These are phyloP conservation scores for Daphne laureola DNA, from an alignment of 441 rosid genomes.

Conservation along the genomic window DNA sequence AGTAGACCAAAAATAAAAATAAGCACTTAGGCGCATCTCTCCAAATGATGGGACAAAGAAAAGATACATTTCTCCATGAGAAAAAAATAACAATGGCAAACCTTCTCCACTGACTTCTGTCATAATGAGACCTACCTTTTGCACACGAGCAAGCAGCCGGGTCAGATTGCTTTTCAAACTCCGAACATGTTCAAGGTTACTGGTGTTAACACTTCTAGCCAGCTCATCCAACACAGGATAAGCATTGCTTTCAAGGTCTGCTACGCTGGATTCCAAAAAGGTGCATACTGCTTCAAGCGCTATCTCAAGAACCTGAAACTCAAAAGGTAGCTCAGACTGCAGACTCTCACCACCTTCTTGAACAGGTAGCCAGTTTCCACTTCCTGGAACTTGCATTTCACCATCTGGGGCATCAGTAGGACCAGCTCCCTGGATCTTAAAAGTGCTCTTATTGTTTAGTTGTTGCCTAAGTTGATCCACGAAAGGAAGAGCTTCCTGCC, in stretches of 20 bases:
- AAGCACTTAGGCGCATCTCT: too few relatives aligned
- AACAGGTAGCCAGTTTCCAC: conserved; percentile 44
- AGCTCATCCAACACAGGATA: conserved; percentile 92
- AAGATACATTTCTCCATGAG: too few relatives aligned
- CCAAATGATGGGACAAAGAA: too few relatives aligned
- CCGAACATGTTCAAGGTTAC: conserved; percentile 86
- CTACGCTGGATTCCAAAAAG: conserved; percentile 56
- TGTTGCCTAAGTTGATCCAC: conserved; percentile 77
- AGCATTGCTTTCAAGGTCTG: conserved; percentile 73
- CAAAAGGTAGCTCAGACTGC: conserved; percentile 84
- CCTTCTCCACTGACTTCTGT: too few relatives aligned
- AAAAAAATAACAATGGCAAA: too few relatives aligned
- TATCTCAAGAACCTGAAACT: conserved; percentile 92
- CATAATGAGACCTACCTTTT: conserved; percentile 55
- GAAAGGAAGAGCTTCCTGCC: conserved; percentile 70
- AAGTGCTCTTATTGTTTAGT: conserved; percentile 42
- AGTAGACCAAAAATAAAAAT: too few relatives aligned
- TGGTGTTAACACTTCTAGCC: conserved; percentile 85
- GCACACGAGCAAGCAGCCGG: conserved; percentile 84
- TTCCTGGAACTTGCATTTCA: conserved; percentile 37
- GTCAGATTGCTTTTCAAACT: conserved; percentile 92
- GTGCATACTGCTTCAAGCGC: conserved; percentile 84
- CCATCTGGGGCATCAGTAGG: conserved; percentile 25
- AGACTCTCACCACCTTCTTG: conserved; percentile 74
- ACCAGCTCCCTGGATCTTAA: conserved; percentile 26